Evolutionary conservation across 495 filamentous ascomycete genomes (phyloP), one percentile per base, ranked within the genome.

Genomic region (Aspergillus cavernicola): DNA sequence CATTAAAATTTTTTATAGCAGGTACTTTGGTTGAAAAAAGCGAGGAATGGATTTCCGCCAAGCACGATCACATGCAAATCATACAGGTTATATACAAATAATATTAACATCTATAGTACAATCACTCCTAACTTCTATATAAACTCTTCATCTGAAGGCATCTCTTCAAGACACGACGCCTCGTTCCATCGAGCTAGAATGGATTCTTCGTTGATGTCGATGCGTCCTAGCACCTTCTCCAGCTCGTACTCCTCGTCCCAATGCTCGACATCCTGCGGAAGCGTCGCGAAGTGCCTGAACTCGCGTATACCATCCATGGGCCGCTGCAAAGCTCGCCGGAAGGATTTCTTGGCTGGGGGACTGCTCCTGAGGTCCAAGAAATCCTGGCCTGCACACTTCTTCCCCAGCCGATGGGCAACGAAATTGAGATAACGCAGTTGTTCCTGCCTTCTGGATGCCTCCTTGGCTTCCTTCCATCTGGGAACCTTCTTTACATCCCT

Each of bases 221-320:
- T 57, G 6, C 36, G 50, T 4, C 58, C 60, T 12, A 61, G 41
- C 15, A 60, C 40, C 5, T 45, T 48, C 22, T 67, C 62, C 39
- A 70, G 52, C 45, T 67, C 67, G 47, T 60, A 64, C 36, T 63
- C 62, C 54, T 67, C 67, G 24, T 70, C 65, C 67, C 67, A 70
- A n/a, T 22, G 1, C 36, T 51, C 50, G 6, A 65, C 37, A 5
- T 19, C 42, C 48, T 50, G 24, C 13, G 15, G 26, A 12, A 67
- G 28, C 26, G 42, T 50, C 1, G 29, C 12, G 10, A 55, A 37
- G 39, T 54, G 8, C 39, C 20, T 62, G 11, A 63, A 15, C 6
- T 16, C 28, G 11, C 43, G 23, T n/a, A 9, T 4, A 28, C 59
- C 55, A 29, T 62, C 37, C 11, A 55, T 18, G 5, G 59, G 46